Evolutionary conservation across 2,329 filamentous ascomycete genomes (phyloP).

Genomic region (Aspergillus latus): DNA sequence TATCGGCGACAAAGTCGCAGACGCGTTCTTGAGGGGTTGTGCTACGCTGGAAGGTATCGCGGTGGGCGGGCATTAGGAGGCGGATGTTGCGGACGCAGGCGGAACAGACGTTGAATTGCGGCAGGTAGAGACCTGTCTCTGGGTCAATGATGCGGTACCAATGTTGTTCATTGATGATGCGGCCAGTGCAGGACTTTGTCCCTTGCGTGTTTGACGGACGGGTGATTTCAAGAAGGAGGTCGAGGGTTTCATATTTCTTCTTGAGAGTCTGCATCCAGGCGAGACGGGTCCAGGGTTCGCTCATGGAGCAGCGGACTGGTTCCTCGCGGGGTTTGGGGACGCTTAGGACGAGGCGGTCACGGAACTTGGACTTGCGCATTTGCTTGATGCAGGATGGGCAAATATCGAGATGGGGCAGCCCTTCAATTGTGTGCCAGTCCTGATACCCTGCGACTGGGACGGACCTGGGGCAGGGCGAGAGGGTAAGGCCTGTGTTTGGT

Average conservation of each 20-base stretch:
- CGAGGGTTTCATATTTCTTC: conserved; percentile 64
- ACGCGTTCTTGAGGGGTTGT: conserved; percentile 51
- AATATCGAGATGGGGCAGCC: conserved; percentile 71
- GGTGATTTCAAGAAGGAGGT: conserved; percentile 68
- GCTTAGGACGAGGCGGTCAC: conserved; percentile 64
- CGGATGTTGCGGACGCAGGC: conserved; percentile 72
- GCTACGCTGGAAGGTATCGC: conserved; percentile 60
- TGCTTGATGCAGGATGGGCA: conserved; percentile 76
- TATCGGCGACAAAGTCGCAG: conserved; percentile 69
- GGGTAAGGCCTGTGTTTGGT: conserved; percentile 28
- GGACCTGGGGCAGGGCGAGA: conserved; percentile 70
- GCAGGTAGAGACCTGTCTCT: conserved; percentile 61
- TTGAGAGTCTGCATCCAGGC: conserved; percentile 80
- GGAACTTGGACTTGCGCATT: conserved; percentile 70
- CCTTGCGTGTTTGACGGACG: conserved; percentile 54
- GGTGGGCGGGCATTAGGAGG: conserved; percentile 69
- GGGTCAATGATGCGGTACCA: conserved; percentile 79
- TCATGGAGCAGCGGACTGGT: conserved; percentile 74
- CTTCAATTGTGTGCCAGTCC: conserved; percentile 79
- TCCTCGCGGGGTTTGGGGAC: conserved; percentile 58
- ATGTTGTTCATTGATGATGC: conserved; percentile 55
- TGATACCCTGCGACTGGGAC: conserved; percentile 62
- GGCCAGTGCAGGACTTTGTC: conserved; percentile 59
- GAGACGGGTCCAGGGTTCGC: conserved; percentile 76
- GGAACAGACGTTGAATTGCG: conserved; percentile 72